phyloP scores from a whole-genome alignment of 768 basidiomycete species.

The Rhizopogon vinicolor region DNA sequence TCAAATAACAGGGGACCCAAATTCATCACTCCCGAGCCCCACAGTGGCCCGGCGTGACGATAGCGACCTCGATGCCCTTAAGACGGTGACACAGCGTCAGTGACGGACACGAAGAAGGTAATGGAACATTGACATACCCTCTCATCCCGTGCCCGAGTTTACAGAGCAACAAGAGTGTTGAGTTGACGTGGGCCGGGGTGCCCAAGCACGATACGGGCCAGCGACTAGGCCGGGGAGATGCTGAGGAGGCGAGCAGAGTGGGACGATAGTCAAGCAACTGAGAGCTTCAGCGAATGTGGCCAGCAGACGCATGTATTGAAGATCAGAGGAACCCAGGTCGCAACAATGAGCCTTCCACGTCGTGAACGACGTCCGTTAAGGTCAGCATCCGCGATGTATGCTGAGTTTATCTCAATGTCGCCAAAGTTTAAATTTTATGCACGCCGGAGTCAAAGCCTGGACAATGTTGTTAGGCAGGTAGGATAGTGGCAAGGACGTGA shows the following conservation, averaged over 20 bases:
- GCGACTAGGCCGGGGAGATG: neutral
- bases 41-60: neutral
- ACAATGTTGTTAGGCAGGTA: too few relatives aligned
- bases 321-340: neutral
- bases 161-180: neutral
- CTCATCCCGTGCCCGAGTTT: neutral
- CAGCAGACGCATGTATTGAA: neutral
- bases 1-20: neutral
- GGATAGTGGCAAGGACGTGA: too few relatives aligned
- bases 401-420: too few relatives aligned
- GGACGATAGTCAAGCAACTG: neutral
- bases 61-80: neutral
- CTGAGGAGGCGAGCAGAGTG: neutral
- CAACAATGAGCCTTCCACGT: neutral
- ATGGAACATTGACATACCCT: neutral
- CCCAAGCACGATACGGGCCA: neutral
- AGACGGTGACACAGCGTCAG: neutral
- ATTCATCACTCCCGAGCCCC: neutral
- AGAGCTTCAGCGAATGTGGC: neutral
- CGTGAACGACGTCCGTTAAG: neutral
- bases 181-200: neutral
- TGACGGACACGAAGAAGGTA: neutral
- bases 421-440: too few relatives aligned
- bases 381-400: neutral
- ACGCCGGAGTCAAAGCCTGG: too few relatives aligned